Conservation (phyloP, 2,329 filamentous ascomycete genomes). For the Neopestalotiopsis rosae region DNA sequence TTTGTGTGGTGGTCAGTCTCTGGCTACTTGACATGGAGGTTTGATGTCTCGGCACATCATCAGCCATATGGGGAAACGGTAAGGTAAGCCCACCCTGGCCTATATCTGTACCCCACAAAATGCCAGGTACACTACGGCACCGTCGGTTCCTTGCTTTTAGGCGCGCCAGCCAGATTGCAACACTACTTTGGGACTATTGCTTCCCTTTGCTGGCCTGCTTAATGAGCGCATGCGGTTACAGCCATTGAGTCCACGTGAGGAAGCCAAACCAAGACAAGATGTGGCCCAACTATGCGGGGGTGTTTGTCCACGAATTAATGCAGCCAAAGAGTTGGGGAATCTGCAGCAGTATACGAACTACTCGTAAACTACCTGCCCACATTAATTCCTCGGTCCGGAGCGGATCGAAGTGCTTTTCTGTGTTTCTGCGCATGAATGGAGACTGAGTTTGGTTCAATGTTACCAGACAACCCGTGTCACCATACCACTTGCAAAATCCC, state of each 20-base stretch:
- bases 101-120: slow-evolving; percentile 14
- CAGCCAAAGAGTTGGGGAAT: background rate
- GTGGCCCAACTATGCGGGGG: background rate
- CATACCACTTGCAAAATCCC: background rate
- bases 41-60: slow-evolving; percentile 3
- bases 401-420: background rate
- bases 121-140: slow-evolving; percentile 1
- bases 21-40: too few species aligned
- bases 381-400: background rate
- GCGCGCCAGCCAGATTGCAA: slow-evolving; percentile 10
- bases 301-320: slow-evolving; percentile 12
- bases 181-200: background rate
- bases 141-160: slow-evolving; percentile 12
- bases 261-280: background rate
- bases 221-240: background rate
- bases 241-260: slow-evolving; percentile 3
- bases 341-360: background rate
- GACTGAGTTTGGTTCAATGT: background rate
- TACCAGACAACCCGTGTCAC: background rate
- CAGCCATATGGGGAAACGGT: background rate
- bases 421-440: background rate
- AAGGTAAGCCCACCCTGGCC: background rate
- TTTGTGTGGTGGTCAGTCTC: too few species aligned
- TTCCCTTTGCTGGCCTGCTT: background rate
- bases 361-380: too few species aligned